Conservation (phyloP, 129 eudicot species). For the Flaveria linearis region DNA sequence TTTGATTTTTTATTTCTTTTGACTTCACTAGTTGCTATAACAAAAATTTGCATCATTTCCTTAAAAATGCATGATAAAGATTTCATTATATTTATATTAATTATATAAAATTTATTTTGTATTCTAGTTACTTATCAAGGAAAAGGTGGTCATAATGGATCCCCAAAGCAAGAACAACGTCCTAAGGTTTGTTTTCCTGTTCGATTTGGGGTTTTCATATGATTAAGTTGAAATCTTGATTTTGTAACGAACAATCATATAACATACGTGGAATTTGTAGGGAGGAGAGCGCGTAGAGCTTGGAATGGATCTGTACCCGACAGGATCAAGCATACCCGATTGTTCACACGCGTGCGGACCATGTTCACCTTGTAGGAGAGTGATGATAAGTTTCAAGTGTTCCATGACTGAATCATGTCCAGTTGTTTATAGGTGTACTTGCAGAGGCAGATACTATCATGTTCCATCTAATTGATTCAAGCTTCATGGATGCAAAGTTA, state of each 20-base stretch:
- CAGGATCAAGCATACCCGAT: slow-evolving; percentile 94
- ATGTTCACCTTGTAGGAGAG: slow-evolving; percentile 87
- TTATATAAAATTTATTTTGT: not conserved
- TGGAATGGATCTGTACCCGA: slow-evolving; percentile 75
- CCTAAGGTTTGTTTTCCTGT: slow-evolving; percentile 36
- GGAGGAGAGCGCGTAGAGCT: slow-evolving; percentile 41
- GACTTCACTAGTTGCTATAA: not conserved
- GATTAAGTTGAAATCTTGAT: not conserved
- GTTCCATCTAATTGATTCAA: slow-evolving; percentile 68
- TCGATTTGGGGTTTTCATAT: not conserved
- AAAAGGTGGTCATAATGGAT: slow-evolving; percentile 38
- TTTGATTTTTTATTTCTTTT: not conserved
- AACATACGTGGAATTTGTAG: slow-evolving; percentile 12
- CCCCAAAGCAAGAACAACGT: slow-evolving; percentile 23
- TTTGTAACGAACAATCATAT: not conserved
- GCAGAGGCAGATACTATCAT: slow-evolving; percentile 83
- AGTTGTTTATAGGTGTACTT: slow-evolving; percentile 76
- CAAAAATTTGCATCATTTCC: not conserved
- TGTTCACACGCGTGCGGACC: slow-evolving; percentile 94
- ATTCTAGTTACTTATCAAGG: slow-evolving; percentile 45
- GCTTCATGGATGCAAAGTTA: not conserved
- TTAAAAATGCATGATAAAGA: not conserved
- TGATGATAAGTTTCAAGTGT: slow-evolving; percentile 81
- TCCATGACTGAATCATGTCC: slow-evolving; percentile 83
- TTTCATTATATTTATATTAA: not conserved